Evolutionary conservation across 371 early-diverging fungal species (phyloP), one percentile per base, ranked within the genome.

Genomic region (Zopfochytrium polystomum): DNA sequence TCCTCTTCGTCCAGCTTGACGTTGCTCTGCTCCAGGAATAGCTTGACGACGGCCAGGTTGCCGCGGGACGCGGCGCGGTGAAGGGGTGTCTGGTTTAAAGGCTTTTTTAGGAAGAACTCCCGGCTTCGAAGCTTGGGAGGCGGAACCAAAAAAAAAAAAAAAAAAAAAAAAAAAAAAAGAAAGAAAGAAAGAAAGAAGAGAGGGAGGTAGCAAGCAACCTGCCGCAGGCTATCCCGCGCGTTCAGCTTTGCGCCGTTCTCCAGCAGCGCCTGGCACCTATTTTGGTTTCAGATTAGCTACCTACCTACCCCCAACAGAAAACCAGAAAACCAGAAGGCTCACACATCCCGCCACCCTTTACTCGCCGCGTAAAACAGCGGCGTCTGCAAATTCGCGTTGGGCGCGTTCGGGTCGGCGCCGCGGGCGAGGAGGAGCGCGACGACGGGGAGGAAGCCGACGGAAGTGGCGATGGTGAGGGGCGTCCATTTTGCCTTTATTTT

Each of bases 311-410:
- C n/a, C n/a, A n/a, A n/a, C n/a, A n/a, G n/a, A n/a, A n/a, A 54
- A 54, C 13, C 15, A 47, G n/a, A 20, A 18, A 18, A 15, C 23
- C 49, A 48, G 30, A 20, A 9, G 25, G 11, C 50, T 58, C 27
- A 63, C 64, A 63, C 25, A 43, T 63, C 52, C 23, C 31, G 11
- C 57, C 57, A 63, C 34, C 64, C 64, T 52, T 63, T 63, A 33
- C 44, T 43, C 32, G 64, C 64, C 1, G 64, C 58, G 46, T 63
- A 63, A 35, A 56, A 63, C 15, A 63, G 27, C 13, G 64, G 58
- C 2, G 52, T 63, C 31, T 63, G 64, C 18, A 34, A 29, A 27
- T 48, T 63, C 26, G 56, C 64, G 44, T 63, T 63, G n/a, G 18
- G 29, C 44, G 54, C 11, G 22, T n/a, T n/a, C n/a, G n/a, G n/a